Evolutionary conservation across 768 basidiomycete species (phyloP), one percentile per base, ranked within the genome.

Genomic region (Leccinum subtestaceum): DNA sequence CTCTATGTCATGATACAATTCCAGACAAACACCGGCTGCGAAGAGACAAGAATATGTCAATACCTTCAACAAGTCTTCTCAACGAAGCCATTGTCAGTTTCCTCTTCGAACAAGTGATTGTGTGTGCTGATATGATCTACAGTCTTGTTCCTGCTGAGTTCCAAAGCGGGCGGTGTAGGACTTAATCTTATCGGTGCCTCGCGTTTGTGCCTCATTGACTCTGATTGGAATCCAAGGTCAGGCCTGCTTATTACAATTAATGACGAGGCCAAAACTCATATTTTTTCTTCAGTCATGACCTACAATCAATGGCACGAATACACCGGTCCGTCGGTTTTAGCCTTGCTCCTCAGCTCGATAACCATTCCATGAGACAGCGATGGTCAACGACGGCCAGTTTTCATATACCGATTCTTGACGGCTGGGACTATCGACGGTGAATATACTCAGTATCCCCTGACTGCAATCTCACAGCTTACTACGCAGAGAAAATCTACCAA

Each of bases 291-390:
- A 93, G 90, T 66, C 91, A 91, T 66, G 97, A 99, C 75, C 73
- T 95, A 17, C 97, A 99, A 73, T 89, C 97, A 2, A 98, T 98
- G 96, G 96, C 95, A 53, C 85, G 96, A 52, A 96, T 95, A 69
- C 93, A 96, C 74, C 83, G 93, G 93, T 93, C 60, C 49, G 76
- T 64, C 49, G 21, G 32, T 5, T 59, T 23, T 54, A 43, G 40
- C 5, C 9, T 38, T 15, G 7, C 4, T 40, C 27, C n/a, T 53
- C 60, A 34, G 21, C 57, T 53, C 17, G 17, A 48, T 48, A 27
- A 51, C 63, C 19, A 62, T 53, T 58, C 57, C 10, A 58, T 60
- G 21, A 65, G 59, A 51, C 55, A 95, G 94, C 19, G 95, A 99
- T 74, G 96, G 96, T 0, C 96, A 99, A 75, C 95, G 93, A 68